Percentiles rank a stretch among this genome's conserved stretches.
Conservation (phyloP, 305 asterid species). For the Fraxinus velutina region DNA sequence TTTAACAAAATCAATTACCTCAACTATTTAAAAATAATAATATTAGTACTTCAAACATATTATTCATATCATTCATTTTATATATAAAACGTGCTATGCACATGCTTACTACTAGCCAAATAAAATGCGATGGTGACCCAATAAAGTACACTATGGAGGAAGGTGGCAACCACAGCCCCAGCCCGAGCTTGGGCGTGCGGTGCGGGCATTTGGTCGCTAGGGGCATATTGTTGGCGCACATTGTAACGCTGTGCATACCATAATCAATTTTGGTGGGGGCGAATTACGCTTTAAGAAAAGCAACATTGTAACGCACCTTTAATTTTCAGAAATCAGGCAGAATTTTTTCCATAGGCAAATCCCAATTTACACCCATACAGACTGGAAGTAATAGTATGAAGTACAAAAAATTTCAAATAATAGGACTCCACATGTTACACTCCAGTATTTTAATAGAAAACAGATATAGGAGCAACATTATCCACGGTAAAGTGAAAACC, state of each 20-base stretch:
- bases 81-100: no score
- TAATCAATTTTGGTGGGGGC: not conserved
- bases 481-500: not conserved
- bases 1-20: no score
- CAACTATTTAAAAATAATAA: no score
- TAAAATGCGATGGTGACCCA: no score
- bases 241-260: not conserved
- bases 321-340: not conserved
- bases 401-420: not conserved
- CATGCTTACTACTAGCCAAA: no score
- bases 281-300: not conserved
- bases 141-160: no score
- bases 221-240: no score
- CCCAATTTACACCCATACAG: not conserved
- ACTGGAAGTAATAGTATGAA: not conserved
- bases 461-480: not conserved
- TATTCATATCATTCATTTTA: no score
- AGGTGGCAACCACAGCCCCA: no score
- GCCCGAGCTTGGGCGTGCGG: no score
- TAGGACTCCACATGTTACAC: not conserved
- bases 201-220: no score
- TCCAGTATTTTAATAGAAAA: not conserved
- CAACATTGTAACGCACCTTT: not conserved
- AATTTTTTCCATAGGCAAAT: not conserved
- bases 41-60: no score